These are phyloP conservation scores for Suillus brevipes DNA, from an alignment of 768 basidiomycete species.

Conservation along the genomic window DNA sequence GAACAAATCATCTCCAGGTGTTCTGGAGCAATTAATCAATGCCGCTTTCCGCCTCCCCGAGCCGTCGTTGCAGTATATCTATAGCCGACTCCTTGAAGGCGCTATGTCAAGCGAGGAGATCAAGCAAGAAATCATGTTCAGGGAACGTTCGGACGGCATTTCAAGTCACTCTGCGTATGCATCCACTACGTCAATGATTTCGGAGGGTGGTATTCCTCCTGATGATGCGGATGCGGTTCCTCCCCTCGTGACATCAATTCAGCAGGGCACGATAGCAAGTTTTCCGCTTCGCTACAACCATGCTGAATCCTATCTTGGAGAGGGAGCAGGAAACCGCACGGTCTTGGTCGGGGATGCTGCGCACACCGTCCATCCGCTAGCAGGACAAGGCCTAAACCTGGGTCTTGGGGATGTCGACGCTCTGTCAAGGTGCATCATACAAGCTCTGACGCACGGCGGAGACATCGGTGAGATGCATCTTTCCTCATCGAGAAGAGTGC, in stretches of 20 bases:
- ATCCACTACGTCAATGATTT: conserved; percentile 36
- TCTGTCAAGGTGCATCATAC: conserved; percentile 64
- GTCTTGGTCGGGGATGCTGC: conserved; percentile 96
- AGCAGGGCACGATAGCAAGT: conserved; percentile 74
- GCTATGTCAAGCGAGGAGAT: conserved; percentile 52
- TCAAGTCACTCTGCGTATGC: conserved; percentile 64
- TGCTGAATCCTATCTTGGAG: conserved; percentile 83
- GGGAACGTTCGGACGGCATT: conserved; percentile 72
- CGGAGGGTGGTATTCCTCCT: conserved; percentile 55
- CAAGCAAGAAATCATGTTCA: conserved; percentile 64
- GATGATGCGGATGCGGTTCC: conserved; percentile 65
- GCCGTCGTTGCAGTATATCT: conserved; percentile 67
- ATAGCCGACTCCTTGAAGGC: conserved; percentile 58
- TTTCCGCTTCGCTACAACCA: conserved; percentile 91
- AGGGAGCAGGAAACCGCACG: conserved; percentile 63
- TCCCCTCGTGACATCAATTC: conserved; percentile 70
- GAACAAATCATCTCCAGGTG: conserved; percentile 59
- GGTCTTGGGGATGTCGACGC: conserved; percentile 86
- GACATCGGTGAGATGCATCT: conserved; percentile 69
- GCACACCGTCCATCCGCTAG: conserved; percentile 92
- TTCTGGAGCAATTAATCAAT: conserved; percentile 79
- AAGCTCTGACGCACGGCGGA: conserved; percentile 59
- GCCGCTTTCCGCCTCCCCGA: conserved; percentile 86
- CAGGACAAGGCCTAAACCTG: conserved; percentile 93
- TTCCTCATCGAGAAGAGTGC: neutral